Evolutionary conservation across 805 yeast genomes (phyloP).

Genomic region (Nematodospora valgi): DNA sequence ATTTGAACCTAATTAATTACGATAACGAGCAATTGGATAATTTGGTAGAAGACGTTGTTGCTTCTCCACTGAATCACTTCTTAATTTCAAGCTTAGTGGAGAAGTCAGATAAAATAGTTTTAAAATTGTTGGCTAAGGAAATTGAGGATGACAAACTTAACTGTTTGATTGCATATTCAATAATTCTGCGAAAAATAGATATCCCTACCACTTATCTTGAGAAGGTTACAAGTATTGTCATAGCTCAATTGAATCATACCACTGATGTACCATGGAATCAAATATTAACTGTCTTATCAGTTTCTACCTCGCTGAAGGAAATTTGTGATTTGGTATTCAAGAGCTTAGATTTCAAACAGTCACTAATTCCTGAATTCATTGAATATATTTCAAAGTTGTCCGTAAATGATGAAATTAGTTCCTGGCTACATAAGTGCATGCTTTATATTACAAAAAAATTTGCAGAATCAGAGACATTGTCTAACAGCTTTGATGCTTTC

Average conservation of each 20-base stretch:
- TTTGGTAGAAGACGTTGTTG: conserved; percentile 1
- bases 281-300: conserved; percentile 9
- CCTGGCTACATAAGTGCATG: conserved; percentile 57
- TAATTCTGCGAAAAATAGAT: conserved; percentile 8
- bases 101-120: neutral
- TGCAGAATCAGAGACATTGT: conserved; percentile 43
- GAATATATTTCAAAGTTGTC: conserved; percentile 21
- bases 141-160: conserved; percentile 15
- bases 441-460: conserved; percentile 61
- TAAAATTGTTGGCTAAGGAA: conserved; percentile 5
- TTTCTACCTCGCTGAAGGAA: conserved; percentile 1
- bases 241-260: conserved; percentile 6
- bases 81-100: conserved; percentile 13
- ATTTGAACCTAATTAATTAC: conserved; percentile 7
- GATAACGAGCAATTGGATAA: conserved; percentile 2
- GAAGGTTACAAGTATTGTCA: conserved; percentile 5
- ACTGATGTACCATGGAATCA: conserved; percentile 12
- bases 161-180: conserved; percentile 18
- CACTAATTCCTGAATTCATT: conserved; percentile 24
- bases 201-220: conserved; percentile 8
- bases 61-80: conserved; percentile 3
- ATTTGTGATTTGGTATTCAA: conserved; percentile 20
- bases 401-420: conserved; percentile 19
- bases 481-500: conserved; percentile 30
- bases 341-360: conserved; percentile 24